These are phyloP conservation scores for Rhizopus sp. DNA, from an alignment of 371 early-diverging fungal genomes.

Conservation along the genomic window DNA sequence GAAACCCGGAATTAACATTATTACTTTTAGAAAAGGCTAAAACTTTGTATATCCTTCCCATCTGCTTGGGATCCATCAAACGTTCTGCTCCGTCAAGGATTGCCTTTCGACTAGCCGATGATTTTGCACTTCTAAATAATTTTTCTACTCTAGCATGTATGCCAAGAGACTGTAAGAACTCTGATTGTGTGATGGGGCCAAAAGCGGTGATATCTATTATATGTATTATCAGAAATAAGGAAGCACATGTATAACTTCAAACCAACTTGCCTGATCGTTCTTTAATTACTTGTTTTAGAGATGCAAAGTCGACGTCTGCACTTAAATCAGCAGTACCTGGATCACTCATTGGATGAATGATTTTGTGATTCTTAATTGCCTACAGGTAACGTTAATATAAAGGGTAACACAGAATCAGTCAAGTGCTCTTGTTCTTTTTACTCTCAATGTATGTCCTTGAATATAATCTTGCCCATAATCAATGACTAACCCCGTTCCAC, in stretches of 20 bases:
- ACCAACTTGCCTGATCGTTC: conserved; percentile 39
- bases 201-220: conserved; percentile 35
- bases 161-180: conserved; percentile 83
- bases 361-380: conserved; percentile 87
- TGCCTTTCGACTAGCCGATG: conserved; percentile 51
- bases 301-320: conserved; percentile 91
- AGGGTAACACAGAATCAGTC: conserved; percentile 4
- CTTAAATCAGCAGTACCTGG: conserved; percentile 92
- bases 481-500: conserved; percentile 80
- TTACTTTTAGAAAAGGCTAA: conserved; percentile 64
- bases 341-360: conserved; percentile 71
- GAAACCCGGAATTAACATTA: background rate
- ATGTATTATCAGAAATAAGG: background rate
- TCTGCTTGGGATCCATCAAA: conserved; percentile 69
- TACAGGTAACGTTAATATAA: conserved; percentile 22
- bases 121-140: conserved; percentile 65
- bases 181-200: conserved; percentile 86
- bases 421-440: conserved; percentile 32
- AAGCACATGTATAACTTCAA: background rate
- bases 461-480: conserved; percentile 91
- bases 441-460: conserved; percentile 81
- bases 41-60: conserved; percentile 84
- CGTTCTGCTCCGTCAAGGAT: conserved; percentile 74
- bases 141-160: conserved; percentile 76
- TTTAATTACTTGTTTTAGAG: conserved; percentile 63